Conservation (phyloP, 2,329 filamentous ascomycete species). For the Metarhizium robertsii region DNA sequence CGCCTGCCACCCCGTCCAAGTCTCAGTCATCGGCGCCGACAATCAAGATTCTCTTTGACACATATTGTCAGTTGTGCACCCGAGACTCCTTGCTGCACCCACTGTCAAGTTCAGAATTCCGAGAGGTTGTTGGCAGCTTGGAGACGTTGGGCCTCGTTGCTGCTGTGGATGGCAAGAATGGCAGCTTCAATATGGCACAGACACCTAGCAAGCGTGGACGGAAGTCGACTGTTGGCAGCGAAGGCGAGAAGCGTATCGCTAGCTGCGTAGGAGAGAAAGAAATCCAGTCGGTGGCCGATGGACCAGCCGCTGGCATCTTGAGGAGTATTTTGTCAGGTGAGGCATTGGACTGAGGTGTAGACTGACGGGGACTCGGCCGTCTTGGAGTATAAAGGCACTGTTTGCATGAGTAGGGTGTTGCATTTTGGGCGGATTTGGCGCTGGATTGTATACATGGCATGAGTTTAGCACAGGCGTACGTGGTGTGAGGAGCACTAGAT, state of each 20-base stretch:
- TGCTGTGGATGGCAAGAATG: slow-evolving; percentile 60
- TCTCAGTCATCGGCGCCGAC: slow-evolving; percentile 58
- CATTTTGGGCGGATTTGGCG: not conserved
- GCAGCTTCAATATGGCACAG: slow-evolving; percentile 52
- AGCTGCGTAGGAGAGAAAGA: slow-evolving; percentile 76
- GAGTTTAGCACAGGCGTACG: not conserved
- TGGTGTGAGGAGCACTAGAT: too few relatives aligned
- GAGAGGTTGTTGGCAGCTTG: slow-evolving; percentile 81
- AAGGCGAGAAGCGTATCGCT: slow-evolving; percentile 68
- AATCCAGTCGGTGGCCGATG: slow-evolving; percentile 60
- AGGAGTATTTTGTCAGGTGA: slow-evolving; percentile 53
- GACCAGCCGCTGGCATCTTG: slow-evolving; percentile 51
- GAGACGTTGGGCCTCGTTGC: slow-evolving; percentile 78
- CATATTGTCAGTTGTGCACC: slow-evolving; percentile 75
- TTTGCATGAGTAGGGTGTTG: not conserved
- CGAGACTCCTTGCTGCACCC: slow-evolving; percentile 84
- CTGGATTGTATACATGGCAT: not conserved
- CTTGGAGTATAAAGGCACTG: not conserved
- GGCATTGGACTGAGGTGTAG: slow-evolving; percentile 38
- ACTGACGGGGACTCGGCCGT: not conserved
- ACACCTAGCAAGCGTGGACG: slow-evolving; percentile 64
- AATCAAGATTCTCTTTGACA: slow-evolving; percentile 73
- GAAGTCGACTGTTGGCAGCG: slow-evolving; percentile 41
- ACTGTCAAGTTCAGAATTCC: slow-evolving; percentile 83
- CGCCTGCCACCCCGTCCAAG: slow-evolving; percentile 51